A percentile compares a stretch with the other conserved stretches of the same genome.
Evolutionary conservation across 371 early-diverging fungal species (phyloP).

Genomic region (Mucor saturninus): DNA sequence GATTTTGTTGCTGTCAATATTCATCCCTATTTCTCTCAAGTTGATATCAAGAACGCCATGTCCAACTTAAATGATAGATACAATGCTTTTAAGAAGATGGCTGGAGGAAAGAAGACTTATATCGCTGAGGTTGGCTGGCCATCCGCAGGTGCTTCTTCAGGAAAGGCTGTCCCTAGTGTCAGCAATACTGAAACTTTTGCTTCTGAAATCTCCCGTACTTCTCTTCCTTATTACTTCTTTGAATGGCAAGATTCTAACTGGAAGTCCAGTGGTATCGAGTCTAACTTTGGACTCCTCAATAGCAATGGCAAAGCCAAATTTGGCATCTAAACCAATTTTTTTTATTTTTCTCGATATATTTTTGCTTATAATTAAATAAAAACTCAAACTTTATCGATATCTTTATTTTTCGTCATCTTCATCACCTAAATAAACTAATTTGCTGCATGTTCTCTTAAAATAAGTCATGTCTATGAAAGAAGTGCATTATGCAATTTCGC

Average conservation of each 20-base stretch:
- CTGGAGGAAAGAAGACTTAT: conserved; percentile 50
- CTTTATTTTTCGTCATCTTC: too few relatives aligned
- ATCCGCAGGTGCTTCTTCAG: conserved; percentile 54
- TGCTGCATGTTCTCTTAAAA: too few relatives aligned
- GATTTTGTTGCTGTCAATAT: conserved; percentile 60
- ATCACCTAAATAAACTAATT: too few relatives aligned
- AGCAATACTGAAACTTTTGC: conserved; percentile 51
- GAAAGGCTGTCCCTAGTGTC: conserved; percentile 52
- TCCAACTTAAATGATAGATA: conserved; percentile 39
- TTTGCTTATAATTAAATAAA: too few relatives aligned
- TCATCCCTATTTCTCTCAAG: conserved; percentile 60
- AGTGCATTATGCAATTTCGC: too few relatives aligned
- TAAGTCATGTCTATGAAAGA: too few relatives aligned
- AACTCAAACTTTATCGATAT: too few relatives aligned
- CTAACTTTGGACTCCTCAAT: conserved; percentile 61
- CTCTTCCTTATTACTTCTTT: conserved; percentile 65
- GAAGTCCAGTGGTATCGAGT: conserved; percentile 62
- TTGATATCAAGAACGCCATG: conserved; percentile 35
- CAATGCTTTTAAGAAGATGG: conserved; percentile 44
- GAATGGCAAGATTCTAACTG: conserved; percentile 65
- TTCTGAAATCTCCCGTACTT: conserved; percentile 36
- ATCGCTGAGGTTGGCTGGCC: conserved; percentile 76
- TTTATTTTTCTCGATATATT: not conserved
- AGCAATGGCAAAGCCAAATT: conserved; percentile 34
- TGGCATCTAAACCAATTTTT: conserved; percentile 6